Conservation (phyloP, 192 early-diverging fungal species). For the Gorgonomyces haynaldii region DNA sequence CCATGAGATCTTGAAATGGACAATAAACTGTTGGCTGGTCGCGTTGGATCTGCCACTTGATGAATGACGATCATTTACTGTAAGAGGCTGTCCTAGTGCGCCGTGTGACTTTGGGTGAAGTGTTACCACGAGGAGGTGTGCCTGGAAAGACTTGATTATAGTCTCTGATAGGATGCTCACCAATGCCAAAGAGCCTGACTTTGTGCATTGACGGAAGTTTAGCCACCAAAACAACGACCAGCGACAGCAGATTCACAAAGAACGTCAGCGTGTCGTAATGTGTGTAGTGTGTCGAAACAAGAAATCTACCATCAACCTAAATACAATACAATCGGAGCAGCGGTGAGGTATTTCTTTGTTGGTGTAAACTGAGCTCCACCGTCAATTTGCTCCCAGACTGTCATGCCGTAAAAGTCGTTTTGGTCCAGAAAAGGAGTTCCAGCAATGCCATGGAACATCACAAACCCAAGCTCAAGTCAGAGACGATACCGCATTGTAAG, state of each 20-base stretch:
- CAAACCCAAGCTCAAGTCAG: constrained; percentile 64
- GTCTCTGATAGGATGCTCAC: too few relatives aligned
- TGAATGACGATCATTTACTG: too few relatives aligned
- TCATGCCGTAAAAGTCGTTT: constrained; percentile 84
- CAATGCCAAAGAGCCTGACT: constrained; percentile 93
- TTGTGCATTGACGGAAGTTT: constrained; percentile 73
- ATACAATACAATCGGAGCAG: constrained; percentile 88
- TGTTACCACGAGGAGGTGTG: too few relatives aligned
- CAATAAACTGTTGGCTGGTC: too few relatives aligned
- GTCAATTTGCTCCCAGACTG: constrained; percentile 99
- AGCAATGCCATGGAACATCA: constrained; percentile 96
- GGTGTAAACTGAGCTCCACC: constrained; percentile 94
- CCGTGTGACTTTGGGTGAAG: too few relatives aligned
- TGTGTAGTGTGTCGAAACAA: constrained; percentile 90
- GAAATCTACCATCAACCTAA: constrained; percentile 52
- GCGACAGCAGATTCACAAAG: constrained; percentile 74
- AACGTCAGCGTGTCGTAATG: constrained; percentile 89
- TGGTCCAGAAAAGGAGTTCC: constrained; percentile 94
- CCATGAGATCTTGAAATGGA: too few relatives aligned
- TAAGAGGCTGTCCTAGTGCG: too few relatives aligned
- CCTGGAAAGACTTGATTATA: too few relatives aligned
- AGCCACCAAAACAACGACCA: constrained; percentile 75
- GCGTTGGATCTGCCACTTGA: too few relatives aligned
- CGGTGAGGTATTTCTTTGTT: constrained; percentile 94
- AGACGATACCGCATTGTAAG: constrained; percentile 69